Percentiles rank a stretch among this genome's conserved stretches.
Conservation (phyloP, 2,329 filamentous ascomycete species). For the Trichoderma lentiforme region DNA sequence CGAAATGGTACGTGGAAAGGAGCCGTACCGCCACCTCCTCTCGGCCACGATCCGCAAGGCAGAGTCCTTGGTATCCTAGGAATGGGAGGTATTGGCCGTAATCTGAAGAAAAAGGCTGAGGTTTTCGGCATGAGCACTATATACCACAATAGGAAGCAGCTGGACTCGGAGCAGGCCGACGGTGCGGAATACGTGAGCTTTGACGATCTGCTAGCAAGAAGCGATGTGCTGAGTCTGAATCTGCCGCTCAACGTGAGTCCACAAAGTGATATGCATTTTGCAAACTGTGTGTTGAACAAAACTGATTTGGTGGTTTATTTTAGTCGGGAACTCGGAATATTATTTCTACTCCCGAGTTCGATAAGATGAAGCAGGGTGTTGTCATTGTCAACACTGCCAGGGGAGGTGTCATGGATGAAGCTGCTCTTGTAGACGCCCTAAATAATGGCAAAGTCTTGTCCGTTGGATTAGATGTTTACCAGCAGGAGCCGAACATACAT, state of each 20-base stretch:
- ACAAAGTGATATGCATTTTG: not conserved
- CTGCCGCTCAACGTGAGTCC: constrained; percentile 20
- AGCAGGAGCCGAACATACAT: constrained; percentile 42
- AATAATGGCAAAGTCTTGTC: constrained; percentile 43
- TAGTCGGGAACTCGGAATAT: not conserved
- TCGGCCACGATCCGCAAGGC: constrained; percentile 40
- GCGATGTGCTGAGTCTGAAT: constrained; percentile 41
- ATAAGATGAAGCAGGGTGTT: constrained; percentile 44
- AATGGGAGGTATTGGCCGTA: constrained; percentile 45
- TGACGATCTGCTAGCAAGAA: constrained; percentile 36
- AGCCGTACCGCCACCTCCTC: constrained; percentile 25
- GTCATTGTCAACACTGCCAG: constrained; percentile 51
- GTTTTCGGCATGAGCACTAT: constrained; percentile 42
- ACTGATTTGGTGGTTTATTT: not conserved
- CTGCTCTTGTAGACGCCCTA: constrained; percentile 44
- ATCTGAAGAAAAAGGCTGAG: constrained; percentile 36
- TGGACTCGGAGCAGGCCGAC: constrained; percentile 34
- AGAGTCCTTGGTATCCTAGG: constrained; percentile 47
- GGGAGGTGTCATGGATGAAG: constrained; percentile 47
- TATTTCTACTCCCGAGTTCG: constrained; percentile 32
- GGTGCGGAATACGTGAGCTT: constrained; percentile 37
- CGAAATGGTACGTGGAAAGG: constrained; percentile 39
- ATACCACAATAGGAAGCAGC: constrained; percentile 41
- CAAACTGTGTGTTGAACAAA: not conserved
- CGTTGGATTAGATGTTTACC: constrained; percentile 49